Evolutionary conservation across 2,329 filamentous ascomycete species (phyloP).

Genomic region (Talaromyces sp.): DNA sequence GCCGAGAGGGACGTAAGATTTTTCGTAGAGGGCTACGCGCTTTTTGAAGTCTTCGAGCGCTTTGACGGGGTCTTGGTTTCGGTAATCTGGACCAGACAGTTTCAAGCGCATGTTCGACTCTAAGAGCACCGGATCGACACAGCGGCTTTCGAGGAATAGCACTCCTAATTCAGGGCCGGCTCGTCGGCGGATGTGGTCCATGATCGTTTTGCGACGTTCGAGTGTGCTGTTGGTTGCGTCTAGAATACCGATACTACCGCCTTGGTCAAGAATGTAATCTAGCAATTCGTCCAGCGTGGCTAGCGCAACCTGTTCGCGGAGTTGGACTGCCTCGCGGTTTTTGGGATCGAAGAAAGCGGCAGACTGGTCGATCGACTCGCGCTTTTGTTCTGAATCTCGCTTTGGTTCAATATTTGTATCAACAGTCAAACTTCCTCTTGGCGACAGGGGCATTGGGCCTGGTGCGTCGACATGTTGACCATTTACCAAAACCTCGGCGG

Average conservation of each 20-base stretch:
- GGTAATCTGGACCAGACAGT: conserved; percentile 93
- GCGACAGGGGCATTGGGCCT: not conserved
- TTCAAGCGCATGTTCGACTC: conserved; percentile 98
- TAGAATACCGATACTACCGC: conserved; percentile 88
- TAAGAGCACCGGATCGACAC: conserved; percentile 76
- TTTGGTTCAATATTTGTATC: conserved; percentile 19
- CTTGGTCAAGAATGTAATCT: conserved; percentile 78
- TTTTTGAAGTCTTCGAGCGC: conserved; percentile 89
- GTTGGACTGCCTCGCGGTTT: conserved; percentile 75
- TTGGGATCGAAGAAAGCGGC: conserved; percentile 91
- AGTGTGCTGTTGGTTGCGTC: conserved; percentile 97
- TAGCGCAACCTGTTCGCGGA: conserved; percentile 88
- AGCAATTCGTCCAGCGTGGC: conserved; percentile 89
- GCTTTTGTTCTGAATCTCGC: conserved; percentile 41
- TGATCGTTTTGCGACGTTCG: conserved; percentile 76
- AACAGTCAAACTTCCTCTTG: conserved; percentile 24
- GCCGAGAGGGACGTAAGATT: conserved; percentile 86
- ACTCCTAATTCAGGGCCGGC: conserved; percentile 86
- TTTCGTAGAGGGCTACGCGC: conserved; percentile 89
- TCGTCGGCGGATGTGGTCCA: conserved; percentile 75
- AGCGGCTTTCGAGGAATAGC: conserved; percentile 92
- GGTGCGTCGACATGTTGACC: conserved; percentile 39
- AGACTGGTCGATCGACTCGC: conserved; percentile 74
- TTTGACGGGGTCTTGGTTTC: conserved; percentile 81
- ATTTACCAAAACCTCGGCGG: conserved; percentile 59